phyloP scores from a whole-genome alignment of 2,329 filamentous ascomycete species.

The Thelonectria rubi region DNA sequence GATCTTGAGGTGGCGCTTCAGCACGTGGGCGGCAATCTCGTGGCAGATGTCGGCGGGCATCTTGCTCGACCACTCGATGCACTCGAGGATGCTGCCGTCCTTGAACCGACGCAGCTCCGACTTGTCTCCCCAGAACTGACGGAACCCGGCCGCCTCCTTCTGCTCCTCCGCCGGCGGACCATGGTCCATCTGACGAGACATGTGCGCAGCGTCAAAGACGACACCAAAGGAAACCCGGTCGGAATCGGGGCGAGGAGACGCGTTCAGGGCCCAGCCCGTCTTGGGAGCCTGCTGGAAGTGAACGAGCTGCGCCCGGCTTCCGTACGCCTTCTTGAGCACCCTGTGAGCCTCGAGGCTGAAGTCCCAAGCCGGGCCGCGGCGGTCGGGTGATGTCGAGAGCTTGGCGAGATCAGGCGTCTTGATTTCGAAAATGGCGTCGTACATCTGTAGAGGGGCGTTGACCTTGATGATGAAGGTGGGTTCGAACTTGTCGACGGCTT shows the following conservation, averaged over 20 bases:
- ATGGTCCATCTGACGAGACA: slow-evolving; percentile 82
- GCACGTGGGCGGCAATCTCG: slow-evolving; percentile 79
- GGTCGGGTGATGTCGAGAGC: slow-evolving; percentile 47
- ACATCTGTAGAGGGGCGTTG: slow-evolving; percentile 63
- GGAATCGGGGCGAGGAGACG: slow-evolving; percentile 29
- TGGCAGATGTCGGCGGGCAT: slow-evolving; percentile 73
- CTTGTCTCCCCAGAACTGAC: slow-evolving; percentile 94
- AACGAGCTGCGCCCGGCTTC: slow-evolving; percentile 76
- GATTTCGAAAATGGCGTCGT: slow-evolving; percentile 58
- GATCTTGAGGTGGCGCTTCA: slow-evolving; percentile 74
- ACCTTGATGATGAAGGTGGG: slow-evolving; percentile 78
- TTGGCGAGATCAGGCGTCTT: slow-evolving; percentile 44
- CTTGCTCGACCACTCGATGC: slow-evolving; percentile 81
- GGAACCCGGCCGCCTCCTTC: slow-evolving; percentile 81
- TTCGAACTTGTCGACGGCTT: slow-evolving; percentile 81
- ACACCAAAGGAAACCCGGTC: slow-evolving; percentile 70
- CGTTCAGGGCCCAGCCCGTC: slow-evolving; percentile 44
- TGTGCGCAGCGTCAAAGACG: slow-evolving; percentile 76
- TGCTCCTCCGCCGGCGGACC: slow-evolving; percentile 89
- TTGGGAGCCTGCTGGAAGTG: slow-evolving; percentile 58
- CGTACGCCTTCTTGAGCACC: slow-evolving; percentile 75
- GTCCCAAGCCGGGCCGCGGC: slow-evolving; percentile 54
- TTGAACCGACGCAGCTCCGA: slow-evolving; percentile 94
- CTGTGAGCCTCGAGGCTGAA: slow-evolving; percentile 68
- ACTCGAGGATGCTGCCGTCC: slow-evolving; percentile 93